Conservation (phyloP, 1,284 basidiomycete species). For the Spongispora temasekensis region DNA sequence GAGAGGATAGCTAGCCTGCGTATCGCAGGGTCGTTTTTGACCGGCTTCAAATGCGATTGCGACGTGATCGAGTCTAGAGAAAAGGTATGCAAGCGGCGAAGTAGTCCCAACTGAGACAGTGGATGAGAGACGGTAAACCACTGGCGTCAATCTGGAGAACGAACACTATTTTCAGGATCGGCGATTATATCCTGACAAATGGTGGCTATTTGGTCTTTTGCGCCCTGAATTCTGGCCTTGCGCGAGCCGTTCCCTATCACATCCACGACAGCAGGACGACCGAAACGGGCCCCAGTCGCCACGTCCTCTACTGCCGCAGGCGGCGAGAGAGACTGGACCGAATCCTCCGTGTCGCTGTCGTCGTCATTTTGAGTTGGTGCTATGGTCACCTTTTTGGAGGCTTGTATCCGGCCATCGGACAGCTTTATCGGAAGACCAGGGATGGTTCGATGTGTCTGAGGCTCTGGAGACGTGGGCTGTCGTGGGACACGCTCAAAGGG, state of each 20-base stretch:
- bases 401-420: conserved; percentile 72
- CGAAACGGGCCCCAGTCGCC: conserved; percentile 77
- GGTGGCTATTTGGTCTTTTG: conserved; percentile 88
- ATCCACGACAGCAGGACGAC: conserved; percentile 77
- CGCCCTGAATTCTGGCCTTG: conserved; percentile 68
- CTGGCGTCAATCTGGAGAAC: conserved; percentile 29
- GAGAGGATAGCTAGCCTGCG: conserved; percentile 89
- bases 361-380: conserved; percentile 39
- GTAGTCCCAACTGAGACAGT: conserved; percentile 68
- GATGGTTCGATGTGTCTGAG: conserved; percentile 52
- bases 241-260: conserved; percentile 71
- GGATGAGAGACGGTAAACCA: conserved; percentile 20
- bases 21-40: conserved; percentile 81
- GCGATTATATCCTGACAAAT: conserved; percentile 89
- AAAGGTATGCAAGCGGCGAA: conserved; percentile 86
- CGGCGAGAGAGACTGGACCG: conserved; percentile 26
- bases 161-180: conserved; percentile 82
- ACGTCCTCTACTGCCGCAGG: conserved; percentile 58
- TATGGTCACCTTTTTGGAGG: conserved; percentile 50
- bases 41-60: conserved; percentile 62
- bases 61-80: conserved; percentile 72
- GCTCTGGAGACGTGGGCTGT: conserved; percentile 47
- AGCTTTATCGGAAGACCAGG: conserved; percentile 85
- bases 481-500: conserved; percentile 66
- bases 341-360: conserved; percentile 40